Percentiles rank a stretch among this genome's conserved stretches.
Evolutionary conservation across 2,329 filamentous ascomycete species (phyloP).

Genomic region (Onygenales sp.): DNA sequence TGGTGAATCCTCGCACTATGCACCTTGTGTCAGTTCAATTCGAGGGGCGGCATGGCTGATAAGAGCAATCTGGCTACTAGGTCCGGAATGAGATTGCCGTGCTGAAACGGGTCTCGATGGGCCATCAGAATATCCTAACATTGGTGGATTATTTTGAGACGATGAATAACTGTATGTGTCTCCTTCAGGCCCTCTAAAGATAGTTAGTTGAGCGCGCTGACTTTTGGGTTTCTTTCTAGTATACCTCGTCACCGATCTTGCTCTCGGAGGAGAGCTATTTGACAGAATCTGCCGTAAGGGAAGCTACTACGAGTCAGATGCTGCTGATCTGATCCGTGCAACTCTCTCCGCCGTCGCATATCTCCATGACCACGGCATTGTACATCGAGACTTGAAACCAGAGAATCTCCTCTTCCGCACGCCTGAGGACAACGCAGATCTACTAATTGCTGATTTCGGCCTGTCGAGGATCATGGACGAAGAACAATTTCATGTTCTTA

Average conservation of each 20-base stretch:
- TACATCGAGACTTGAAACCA: slow-evolving; percentile 94
- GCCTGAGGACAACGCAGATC: slow-evolving; percentile 92
- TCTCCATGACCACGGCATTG: slow-evolving; percentile 95
- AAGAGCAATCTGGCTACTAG: slow-evolving; percentile 35
- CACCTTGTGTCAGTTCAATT: not conserved
- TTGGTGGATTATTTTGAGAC: slow-evolving; percentile 99
- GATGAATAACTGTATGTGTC: slow-evolving; percentile 75
- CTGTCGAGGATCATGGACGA: slow-evolving; percentile 97
- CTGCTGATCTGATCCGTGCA: slow-evolving; percentile 86
- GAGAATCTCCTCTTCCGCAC: slow-evolving; percentile 96
- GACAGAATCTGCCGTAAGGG: slow-evolving; percentile 98
- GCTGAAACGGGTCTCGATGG: slow-evolving; percentile 96
- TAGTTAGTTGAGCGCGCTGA: not conserved
- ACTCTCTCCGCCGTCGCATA: slow-evolving; percentile 97
- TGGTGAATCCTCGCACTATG: slow-evolving; percentile 52
- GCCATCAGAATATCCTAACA: slow-evolving; percentile 94
- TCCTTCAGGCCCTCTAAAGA: not conserved
- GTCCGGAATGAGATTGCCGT: slow-evolving; percentile 97
- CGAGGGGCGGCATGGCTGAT: not conserved
- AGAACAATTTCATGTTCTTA: slow-evolving; percentile 94
- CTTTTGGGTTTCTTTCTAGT: slow-evolving; percentile 37
- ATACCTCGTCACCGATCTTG: slow-evolving; percentile 94
- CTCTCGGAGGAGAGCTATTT: slow-evolving; percentile 91
- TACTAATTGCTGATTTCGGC: slow-evolving; percentile 95
- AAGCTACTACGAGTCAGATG: slow-evolving; percentile 96